A percentile compares a stretch with the other conserved stretches of the same genome.
Evolutionary conservation across 140 eudicot species (phyloP).

Genomic region (Cichorium intybus): DNA sequence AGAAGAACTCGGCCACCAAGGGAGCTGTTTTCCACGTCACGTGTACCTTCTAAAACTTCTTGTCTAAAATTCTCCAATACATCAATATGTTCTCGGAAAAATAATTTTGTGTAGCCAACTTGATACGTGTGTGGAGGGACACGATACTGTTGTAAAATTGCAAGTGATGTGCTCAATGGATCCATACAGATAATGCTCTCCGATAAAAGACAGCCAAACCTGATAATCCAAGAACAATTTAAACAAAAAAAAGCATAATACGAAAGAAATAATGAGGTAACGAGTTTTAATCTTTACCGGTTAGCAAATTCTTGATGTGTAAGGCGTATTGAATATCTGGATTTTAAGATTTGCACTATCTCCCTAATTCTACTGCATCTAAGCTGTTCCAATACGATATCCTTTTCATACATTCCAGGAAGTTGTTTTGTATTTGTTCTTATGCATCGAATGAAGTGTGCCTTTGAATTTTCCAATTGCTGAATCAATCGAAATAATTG

Average conservation of each 20-base stretch:
- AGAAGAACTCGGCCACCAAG: constrained; percentile 55
- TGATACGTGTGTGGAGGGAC: constrained; percentile 68
- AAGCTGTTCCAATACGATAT: constrained; percentile 68
- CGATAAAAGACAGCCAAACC: constrained; percentile 74
- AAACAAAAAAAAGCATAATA: neutral
- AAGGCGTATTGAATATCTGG: constrained; percentile 66
- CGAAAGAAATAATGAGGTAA: neutral
- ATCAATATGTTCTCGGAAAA: constrained; percentile 79
- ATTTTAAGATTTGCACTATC: constrained; percentile 66
- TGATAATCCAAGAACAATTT: constrained; percentile 29
- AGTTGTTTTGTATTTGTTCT: constrained; percentile 71
- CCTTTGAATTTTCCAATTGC: constrained; percentile 64
- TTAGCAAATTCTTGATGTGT: constrained; percentile 84
- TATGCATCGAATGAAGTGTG: constrained; percentile 93
- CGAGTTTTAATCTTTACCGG: constrained; percentile 42
- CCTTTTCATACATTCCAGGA: constrained; percentile 62
- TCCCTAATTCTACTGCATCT: constrained; percentile 68
- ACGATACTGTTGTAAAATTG: constrained; percentile 65
- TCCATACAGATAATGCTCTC: constrained; percentile 49
- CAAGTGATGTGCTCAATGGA: constrained; percentile 69
- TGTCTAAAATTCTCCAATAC: constrained; percentile 60
- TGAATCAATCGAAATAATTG: constrained; percentile 71
- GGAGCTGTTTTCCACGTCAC: constrained; percentile 51
- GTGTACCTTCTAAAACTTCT: constrained; percentile 64
- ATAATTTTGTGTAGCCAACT: constrained; percentile 82